Conservation (phyloP, 441 rosid species). For the Populus tomentosa region DNA sequence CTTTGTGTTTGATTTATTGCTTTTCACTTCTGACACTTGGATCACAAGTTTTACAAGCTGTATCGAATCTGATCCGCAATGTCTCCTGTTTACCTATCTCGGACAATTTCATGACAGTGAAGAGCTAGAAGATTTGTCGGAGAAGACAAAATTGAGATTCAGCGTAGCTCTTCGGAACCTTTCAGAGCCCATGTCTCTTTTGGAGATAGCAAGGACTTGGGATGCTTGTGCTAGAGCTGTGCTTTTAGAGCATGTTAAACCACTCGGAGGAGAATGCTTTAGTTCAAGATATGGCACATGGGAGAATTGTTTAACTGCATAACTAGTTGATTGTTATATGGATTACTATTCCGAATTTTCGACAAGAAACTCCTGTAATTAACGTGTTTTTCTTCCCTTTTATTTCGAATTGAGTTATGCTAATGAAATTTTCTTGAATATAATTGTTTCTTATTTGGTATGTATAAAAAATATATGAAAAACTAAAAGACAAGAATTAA, state of each 20-base stretch:
- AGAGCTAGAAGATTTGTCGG: conserved; percentile 22
- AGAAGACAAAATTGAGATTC: conserved; percentile 27
- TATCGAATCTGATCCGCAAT: not conserved
- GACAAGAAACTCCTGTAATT: no score
- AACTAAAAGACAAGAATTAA: no score
- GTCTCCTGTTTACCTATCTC: not conserved
- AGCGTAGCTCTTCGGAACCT: conserved; percentile 18
- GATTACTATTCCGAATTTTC: not conserved
- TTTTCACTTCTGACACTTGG: not conserved
- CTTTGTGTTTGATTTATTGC: not conserved
- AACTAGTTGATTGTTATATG: not conserved
- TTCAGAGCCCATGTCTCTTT: conserved; percentile 29
- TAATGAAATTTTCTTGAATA: not conserved
- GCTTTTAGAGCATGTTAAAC: conserved; percentile 28
- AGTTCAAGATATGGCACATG: conserved; percentile 46
- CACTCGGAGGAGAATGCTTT: conserved; percentile 34
- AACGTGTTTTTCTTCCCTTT: not conserved
- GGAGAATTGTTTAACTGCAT: conserved; percentile 27
- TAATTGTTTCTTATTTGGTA: no score
- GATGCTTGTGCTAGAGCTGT: conserved; percentile 33
- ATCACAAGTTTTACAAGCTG: not conserved
- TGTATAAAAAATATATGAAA: no score
- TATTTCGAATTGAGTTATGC: not conserved
- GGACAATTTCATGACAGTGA: conserved; percentile 10
- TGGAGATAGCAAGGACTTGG: conserved; percentile 38